Base-by-base conservation (phyloP, 306 rosid species). In the Cucumis cinereus region DNA sequence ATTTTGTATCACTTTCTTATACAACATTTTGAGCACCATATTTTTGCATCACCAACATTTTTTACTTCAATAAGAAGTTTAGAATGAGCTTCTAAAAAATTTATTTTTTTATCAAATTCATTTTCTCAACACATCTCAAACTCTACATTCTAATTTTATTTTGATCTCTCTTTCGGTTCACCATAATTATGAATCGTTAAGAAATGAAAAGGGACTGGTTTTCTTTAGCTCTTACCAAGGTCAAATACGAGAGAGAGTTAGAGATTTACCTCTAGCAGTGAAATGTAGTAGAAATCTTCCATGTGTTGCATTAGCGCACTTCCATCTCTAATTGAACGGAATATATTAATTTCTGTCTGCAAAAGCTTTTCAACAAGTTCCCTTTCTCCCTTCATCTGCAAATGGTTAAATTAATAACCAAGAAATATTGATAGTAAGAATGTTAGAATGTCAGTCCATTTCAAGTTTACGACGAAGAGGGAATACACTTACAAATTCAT, bases 281-380 rank as follows among this genome's bases (percentile, higher is more conserved):
- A 81, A 77, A 91, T 86, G 82, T 93, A 91, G 85, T 93, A 93
- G 83, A 93, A 91, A 87, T 93, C 98, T 82, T 93, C 98, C 98
- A 93, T 93, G 73, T 93, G 98, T 85, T 93, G 98, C 97, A 90
- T 93, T 49, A 90, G 84, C 50, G 96, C 97, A 82, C 79, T 93
- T 78, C 98, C 98, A 84, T 93, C 98, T 87, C 98, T 91, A 76
- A 93, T 86, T 77, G 98, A 81, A 47, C 90, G 92, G 86, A 90
- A 93, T 81, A 93, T 91, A 61, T 89, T 91, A 59, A 93, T 93
- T 87, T 93, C 97, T 8, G 98, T 93, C 53, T 93, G 91, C 78
- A 93, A 85, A 78, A 93, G 83, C 74, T 86, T 90, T 73, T 93
- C 97, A 47, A 93, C 61, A 55, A 93, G 92, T 77, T 93, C 98